Evolutionary conservation across 495 filamentous ascomycete genomes (phyloP), one percentile per base, ranked within the genome.

Genomic region (Articulospora tetracladia): DNA sequence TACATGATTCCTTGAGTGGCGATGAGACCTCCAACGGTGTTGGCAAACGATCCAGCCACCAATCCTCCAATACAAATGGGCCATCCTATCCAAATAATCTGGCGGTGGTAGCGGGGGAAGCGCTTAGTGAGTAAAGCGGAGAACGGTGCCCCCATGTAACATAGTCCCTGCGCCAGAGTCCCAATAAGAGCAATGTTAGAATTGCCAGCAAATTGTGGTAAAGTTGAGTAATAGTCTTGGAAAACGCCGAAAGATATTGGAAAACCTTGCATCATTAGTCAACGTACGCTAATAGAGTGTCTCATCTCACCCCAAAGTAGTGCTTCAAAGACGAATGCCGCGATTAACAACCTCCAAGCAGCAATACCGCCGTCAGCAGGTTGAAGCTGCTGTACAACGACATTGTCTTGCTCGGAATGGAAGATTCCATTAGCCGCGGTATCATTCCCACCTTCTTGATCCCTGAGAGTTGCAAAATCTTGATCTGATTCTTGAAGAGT

Each of bases 1-100:
- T 76, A 76, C 44, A 73, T 66, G 11, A 73, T 50, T 1, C 73
- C 73, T 61, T 76, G 73, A 3, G 73, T 76, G 4, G 72, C 48
- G 25, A 76, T 73, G n/a, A 76, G 68, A 22, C 55, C 63, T 19
- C 39, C 55, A 1, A 76, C 50, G 23, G 62, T 64, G 0, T 57
- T 57, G 6, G 68, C 68, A 59, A 76, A 76, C 3, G 72, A 74
- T 15, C 65, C 70, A 1, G 68, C 66, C n/a, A 74, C 54, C 17
- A 76, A 66, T 1, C 68, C 67, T 0, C 62, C 15, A n/a, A 72
- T 68, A 50, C 68, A 69, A 3, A 70, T 44, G 2, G 59, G 62
- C 65, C 62, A 75, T n/a, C 69, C 71, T 2, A 66, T 30, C 54
- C 61, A 68, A 17, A 76, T 72, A 58, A 72, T 70, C 10, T 68